Evolutionary conservation across 768 basidiomycete species (phyloP).

Genomic region (Russula brevipes): DNA sequence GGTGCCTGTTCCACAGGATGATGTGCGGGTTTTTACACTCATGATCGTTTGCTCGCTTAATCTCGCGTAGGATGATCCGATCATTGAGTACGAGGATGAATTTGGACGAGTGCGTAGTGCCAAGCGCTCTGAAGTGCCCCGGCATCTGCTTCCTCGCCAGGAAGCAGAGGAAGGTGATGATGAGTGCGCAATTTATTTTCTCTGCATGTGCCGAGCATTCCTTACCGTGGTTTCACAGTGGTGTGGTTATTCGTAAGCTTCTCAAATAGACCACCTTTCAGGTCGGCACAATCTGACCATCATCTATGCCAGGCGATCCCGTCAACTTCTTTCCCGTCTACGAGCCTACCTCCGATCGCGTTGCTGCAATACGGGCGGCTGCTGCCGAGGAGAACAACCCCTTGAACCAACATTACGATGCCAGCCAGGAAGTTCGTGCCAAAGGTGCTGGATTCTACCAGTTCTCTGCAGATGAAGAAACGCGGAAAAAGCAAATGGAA

Average conservation of each 20-base stretch:
- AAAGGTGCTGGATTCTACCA: constrained; percentile 91
- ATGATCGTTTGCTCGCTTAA: not conserved
- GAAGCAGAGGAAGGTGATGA: constrained; percentile 17
- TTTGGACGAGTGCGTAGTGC: constrained; percentile 73
- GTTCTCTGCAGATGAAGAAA: constrained; percentile 83
- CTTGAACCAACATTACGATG: constrained; percentile 74
- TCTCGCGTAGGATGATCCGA: constrained; percentile 55
- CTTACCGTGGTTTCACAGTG: constrained; percentile 13
- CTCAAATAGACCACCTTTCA: not conserved
- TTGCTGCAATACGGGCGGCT: constrained; percentile 67
- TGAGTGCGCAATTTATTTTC: constrained; percentile 31
- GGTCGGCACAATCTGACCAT: not conserved
- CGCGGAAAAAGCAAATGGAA: constrained; percentile 75
- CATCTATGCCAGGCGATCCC: constrained; percentile 56
- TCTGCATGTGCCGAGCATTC: not conserved
- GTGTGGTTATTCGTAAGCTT: constrained; percentile 22
- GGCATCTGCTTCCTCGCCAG: constrained; percentile 44
- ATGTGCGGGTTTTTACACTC: constrained; percentile 32
- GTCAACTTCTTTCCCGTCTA: constrained; percentile 85
- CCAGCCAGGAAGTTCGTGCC: constrained; percentile 73
- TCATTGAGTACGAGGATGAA: constrained; percentile 84
- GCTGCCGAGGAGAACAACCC: constrained; percentile 68
- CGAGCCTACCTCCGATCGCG: constrained; percentile 73
- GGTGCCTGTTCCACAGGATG: constrained; percentile 46
- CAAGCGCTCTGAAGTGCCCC: constrained; percentile 70